phyloP scores from a whole-genome alignment of 768 basidiomycete genomes.

The Auricularia auricula-judae region DNA sequence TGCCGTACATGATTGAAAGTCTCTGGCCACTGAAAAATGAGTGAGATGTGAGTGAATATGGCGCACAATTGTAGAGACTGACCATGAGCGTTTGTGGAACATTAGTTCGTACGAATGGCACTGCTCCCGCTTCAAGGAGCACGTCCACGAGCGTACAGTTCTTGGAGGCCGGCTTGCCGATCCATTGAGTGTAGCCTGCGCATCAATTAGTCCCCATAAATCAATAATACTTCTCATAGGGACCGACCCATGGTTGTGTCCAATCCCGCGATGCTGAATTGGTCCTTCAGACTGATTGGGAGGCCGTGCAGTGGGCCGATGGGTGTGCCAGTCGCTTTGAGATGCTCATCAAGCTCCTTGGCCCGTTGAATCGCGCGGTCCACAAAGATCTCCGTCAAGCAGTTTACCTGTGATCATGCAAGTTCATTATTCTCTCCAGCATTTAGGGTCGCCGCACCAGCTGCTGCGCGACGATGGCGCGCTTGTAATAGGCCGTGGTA shows the following conservation, averaged over 20 bases:
- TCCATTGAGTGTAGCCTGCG: slow-evolving; percentile 62
- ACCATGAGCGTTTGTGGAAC: slow-evolving; percentile 71
- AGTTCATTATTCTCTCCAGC: not conserved
- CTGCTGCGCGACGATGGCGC: slow-evolving; percentile 73
- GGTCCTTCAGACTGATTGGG: slow-evolving; percentile 67
- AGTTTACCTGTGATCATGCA: slow-evolving; percentile 44
- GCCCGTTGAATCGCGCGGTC: slow-evolving; percentile 59
- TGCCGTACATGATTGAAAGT: slow-evolving; percentile 52
- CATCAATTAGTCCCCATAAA: not conserved
- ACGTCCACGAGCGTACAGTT: slow-evolving; percentile 58
- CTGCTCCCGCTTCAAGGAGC: slow-evolving; percentile 52
- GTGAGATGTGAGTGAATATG: not conserved
- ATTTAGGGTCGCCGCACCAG: slow-evolving; percentile 30
- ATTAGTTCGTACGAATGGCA: slow-evolving; percentile 64
- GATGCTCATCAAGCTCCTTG: slow-evolving; percentile 49
- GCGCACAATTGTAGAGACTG: slow-evolving; percentile 6
- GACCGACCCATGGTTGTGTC: slow-evolving; percentile 54
- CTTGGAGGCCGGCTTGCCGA: slow-evolving; percentile 45
- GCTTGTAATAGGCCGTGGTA: slow-evolving; percentile 62
- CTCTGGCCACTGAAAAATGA: slow-evolving; percentile 50
- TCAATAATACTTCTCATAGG: not conserved
- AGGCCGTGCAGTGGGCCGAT: slow-evolving; percentile 69
- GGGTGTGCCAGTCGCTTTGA: slow-evolving; percentile 48
- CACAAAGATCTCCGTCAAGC: slow-evolving; percentile 75
- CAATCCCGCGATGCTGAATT: slow-evolving; percentile 54